Evolutionary conservation across 73 alveolate genomes (phyloP), one percentile per base, ranked within the genome.

Genomic region (Paramecium biaurelia): DNA sequence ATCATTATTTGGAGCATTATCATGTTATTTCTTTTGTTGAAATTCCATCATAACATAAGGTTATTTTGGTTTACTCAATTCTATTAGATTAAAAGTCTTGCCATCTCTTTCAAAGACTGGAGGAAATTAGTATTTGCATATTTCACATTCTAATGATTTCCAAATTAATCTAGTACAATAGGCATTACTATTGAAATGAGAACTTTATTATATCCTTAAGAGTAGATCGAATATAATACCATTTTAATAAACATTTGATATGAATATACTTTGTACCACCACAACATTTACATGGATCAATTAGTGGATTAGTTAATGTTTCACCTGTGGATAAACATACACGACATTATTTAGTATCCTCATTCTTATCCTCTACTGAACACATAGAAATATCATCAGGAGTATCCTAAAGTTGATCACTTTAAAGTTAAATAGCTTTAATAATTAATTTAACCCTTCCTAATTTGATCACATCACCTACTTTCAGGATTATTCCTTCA

Each of bases 91-190:
- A 35, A 45, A 74, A 70, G 70, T 89, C 9, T 43, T 63, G 23
- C 88, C 94, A 70, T 34, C 53, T 53, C 93, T 85, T 24, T 86
- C 85, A 57, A 94, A 86, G 4, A 57, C 68, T 2, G 86, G 85
- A 34, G 99, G 98, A 92, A 94, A 96, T 10, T 98, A 96, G 5
- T 56, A 70, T 68, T 96, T 94, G 82, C 99, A 97, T 11, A 95
- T 92, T 85, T 96, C 98, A 76, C 99, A 96, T 92, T 96, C 97
- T 72, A 97, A 94, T 34, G 85, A 76, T 43, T 93, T 93, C 96
- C 98, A 96, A 26, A 43, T 79, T 2, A 79, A 12, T 45, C 45
- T 23, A 20, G 90, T 79, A 26, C 90, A 79, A 79, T 79, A 79
- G 7, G 24, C 21, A 79, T 79, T 79, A 24, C 76, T 38, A 47